Conservation (phyloP, 1,284 basidiomycete species). For the Trichosporon sp. region DNA sequence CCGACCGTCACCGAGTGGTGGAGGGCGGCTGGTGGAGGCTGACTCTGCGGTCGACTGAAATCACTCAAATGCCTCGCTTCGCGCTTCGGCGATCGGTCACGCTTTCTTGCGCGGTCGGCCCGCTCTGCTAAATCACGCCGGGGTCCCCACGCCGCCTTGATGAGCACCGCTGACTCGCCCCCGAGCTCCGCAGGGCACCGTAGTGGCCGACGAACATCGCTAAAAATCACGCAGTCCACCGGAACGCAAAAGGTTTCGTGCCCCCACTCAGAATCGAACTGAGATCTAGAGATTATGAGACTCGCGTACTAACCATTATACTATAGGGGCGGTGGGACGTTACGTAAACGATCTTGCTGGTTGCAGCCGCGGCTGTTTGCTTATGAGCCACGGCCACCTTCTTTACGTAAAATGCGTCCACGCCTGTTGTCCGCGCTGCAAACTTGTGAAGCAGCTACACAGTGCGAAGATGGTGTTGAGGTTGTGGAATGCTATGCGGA, state of each 20-base stretch:
- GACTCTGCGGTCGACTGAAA: background rate
- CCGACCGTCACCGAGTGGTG: background rate
- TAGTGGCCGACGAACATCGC: background rate
- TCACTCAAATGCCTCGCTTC: background rate
- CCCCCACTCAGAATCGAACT: constrained; percentile 7
- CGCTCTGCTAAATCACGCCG: background rate
- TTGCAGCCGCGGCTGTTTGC: too few relatives aligned
- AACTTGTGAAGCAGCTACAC: too few relatives aligned
- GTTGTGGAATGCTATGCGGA: too few relatives aligned
- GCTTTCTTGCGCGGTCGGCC: background rate
- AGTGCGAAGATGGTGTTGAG: too few relatives aligned
- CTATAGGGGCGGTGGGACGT: background rate
- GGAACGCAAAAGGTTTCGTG: background rate
- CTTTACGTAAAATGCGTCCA: too few relatives aligned
- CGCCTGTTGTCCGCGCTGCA: too few relatives aligned
- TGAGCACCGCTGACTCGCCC: background rate
- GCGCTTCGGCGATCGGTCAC: background rate
- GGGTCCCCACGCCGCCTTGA: background rate
- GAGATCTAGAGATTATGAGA: constrained; percentile 7
- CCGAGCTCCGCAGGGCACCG: background rate
- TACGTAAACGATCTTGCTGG: background rate
- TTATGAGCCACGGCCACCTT: too few relatives aligned
- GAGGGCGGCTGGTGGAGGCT: background rate
- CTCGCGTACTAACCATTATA: constrained; percentile 5
- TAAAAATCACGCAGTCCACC: background rate